These are phyloP conservation scores for Rhodotorula diobovata DNA, from an alignment of 768 basidiomycete species.

Conservation along the genomic window DNA sequence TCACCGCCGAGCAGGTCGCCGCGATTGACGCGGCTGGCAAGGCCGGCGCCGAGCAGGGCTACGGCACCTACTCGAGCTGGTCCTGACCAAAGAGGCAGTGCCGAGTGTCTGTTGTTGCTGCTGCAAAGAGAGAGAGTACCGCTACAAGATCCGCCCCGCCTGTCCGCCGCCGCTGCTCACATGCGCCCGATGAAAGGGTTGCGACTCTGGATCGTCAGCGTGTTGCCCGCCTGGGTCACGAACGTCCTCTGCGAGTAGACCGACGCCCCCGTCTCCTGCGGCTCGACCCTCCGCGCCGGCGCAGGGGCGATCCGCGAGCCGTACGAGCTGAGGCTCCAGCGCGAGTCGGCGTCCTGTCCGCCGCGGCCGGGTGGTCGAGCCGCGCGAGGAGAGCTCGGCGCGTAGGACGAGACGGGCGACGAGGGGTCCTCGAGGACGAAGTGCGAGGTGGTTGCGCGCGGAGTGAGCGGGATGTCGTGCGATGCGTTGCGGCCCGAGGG, in stretches of 20 bases:
- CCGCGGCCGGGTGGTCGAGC: no score
- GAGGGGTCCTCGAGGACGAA: conserved; percentile 27
- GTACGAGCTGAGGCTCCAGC: conserved; percentile 13
- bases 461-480: conserved; percentile 11
- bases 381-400: neutral
- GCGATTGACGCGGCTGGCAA: conserved; percentile 3
- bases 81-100: no score
- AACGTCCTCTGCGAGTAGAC: conserved; percentile 14
- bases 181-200: neutral
- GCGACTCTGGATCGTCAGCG: conserved; percentile 2
- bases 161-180: neutral
- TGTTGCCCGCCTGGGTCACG: conserved; percentile 28
- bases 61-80: conserved; percentile 6
- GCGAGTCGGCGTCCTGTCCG: neutral
- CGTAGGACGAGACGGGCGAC: conserved; percentile 22
- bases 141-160: neutral
- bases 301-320: neutral
- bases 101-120: no score
- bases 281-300: neutral
- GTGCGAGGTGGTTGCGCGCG: neutral
- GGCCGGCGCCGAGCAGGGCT: conserved; percentile 2
- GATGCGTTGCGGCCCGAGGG: neutral
- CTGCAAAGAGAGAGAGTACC: neutral
- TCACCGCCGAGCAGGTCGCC: neutral
- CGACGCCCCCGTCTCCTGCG: conserved; percentile 5